Conservation (phyloP, 106 monocot genomes). For the Allium cepa region DNA sequence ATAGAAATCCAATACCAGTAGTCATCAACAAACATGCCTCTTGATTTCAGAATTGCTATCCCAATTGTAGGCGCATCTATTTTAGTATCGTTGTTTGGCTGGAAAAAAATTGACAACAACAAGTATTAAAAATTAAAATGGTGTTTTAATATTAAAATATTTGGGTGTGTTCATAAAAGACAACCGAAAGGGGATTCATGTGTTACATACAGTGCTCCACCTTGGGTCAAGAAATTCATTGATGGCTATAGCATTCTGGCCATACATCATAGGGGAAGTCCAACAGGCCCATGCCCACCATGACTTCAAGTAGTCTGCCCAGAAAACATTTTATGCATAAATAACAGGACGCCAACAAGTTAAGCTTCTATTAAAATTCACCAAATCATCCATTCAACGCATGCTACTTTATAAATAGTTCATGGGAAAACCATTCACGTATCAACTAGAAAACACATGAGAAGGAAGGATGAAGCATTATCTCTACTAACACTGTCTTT, state of each 20-base stretch:
- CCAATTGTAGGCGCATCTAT: constrained; percentile 70
- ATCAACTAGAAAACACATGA: too few relatives aligned
- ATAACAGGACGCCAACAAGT: too few relatives aligned
- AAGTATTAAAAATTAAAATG: neutral
- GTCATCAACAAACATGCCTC: constrained; percentile 41
- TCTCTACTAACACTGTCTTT: too few relatives aligned
- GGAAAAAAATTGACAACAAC: constrained; percentile 9
- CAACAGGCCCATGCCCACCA: constrained; percentile 82
- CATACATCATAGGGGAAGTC: constrained; percentile 72
- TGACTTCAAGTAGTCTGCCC: constrained; percentile 50
- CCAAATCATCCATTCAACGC: too few relatives aligned
- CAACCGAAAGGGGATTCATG: too few relatives aligned
- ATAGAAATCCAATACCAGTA: constrained; percentile 80
- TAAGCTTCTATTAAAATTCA: too few relatives aligned
- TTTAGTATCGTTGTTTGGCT: constrained; percentile 59
- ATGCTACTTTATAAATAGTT: too few relatives aligned
- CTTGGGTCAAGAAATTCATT: constrained; percentile 73
- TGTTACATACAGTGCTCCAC: constrained; percentile 41
- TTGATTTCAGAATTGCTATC: constrained; percentile 73
- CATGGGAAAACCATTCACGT: too few relatives aligned
- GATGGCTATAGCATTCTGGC: constrained; percentile 47
- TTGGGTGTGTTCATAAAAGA: too few relatives aligned
- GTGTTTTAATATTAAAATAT: too few relatives aligned
- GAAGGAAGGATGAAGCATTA: too few relatives aligned
- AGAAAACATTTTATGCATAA: neutral